Base-by-base conservation (phyloP, 108 stramenopile species). In the Asterionellopsis glacialis region DNA sequence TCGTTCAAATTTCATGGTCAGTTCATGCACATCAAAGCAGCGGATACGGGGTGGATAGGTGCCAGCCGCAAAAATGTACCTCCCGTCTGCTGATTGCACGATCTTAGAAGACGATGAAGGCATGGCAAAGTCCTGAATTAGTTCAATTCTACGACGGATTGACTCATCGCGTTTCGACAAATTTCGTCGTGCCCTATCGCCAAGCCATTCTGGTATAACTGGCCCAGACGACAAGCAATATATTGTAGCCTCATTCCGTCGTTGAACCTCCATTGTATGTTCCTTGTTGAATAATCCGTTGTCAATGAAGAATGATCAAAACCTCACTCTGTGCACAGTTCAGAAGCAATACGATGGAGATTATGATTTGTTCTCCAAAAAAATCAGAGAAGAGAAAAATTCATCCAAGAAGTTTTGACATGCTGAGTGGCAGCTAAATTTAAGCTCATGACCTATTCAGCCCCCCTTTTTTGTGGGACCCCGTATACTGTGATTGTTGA, bases 41-140 rank as follows among this genome's bases (percentile, higher is more conserved):
- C 96, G 85, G 26, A 98, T 83, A 39, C 93, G 74, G 0, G 99
- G 98, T 42, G 86, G 89, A 67, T 99, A 99, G 9, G 91, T 94
- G 5, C 99, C 99, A 4, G 85, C 80, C 15, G 93, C 96, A 15
- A 98, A 64, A 13, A 99, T 77, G 66, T 80, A 96, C 24, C 83
- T 83, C 11, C 94, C 97, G 72, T 99, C 97, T 18, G 67, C 48
- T 1, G 90, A 83, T 68, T 93, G 82, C 1, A 81, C 83, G 9
- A 98, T 51, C 61, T 80, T 82, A 28, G 88, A 77, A 0, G 91
- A 80, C 28, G 93, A 82, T 16, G 88, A 75, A 12, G 95, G 92
- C 83, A 99, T 97, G 56, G 95, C 89, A 59, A 99, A 96, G 63
- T 99, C 99, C 75, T 99, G 98, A 41, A 99, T 79, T 1, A 99